These are phyloP conservation scores for Petunia secreta DNA, from an alignment of 257 asterid species.

Conservation along the genomic window DNA sequence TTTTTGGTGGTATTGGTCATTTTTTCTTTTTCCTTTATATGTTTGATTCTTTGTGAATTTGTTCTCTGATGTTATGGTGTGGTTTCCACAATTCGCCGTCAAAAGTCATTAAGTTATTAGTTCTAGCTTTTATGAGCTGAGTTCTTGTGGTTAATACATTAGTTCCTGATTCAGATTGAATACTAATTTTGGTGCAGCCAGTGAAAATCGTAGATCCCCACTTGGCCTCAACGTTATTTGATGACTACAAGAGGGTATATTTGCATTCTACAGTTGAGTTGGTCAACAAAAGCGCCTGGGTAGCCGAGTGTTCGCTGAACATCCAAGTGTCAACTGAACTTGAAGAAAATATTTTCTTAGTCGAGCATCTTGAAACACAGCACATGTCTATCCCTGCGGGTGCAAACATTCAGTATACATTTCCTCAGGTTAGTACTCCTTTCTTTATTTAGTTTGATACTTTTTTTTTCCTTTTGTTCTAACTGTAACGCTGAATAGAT, in stretches of 20 bases:
- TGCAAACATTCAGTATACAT: conserved; percentile 59
- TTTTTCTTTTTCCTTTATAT: not conserved
- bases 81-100: not conserved
- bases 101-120: not conserved
- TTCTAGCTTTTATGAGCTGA: not conserved
- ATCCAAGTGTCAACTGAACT: conserved; percentile 87
- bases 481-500: not conserved
- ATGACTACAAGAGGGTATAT: conserved; percentile 62
- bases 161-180: conserved; percentile 38
- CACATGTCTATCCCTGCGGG: conserved; percentile 66
- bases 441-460: conserved; percentile 22
- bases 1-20: not conserved
- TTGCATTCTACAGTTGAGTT: conserved; percentile 78
- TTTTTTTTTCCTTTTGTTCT: not conserved
- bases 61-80: not conserved
- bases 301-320: conserved; percentile 73
- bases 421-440: conserved; percentile 72
- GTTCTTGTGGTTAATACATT: conserved; percentile 10
- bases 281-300: conserved; percentile 63
- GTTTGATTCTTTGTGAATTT: not conserved
- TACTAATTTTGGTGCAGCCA: conserved; percentile 66
- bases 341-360: conserved; percentile 57
- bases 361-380: conserved; percentile 78
- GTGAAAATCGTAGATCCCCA: conserved; percentile 96
- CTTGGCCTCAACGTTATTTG: conserved; percentile 86